Evolutionary conservation across 768 basidiomycete species (phyloP).

Genomic region (Tephrocybe rancida): DNA sequence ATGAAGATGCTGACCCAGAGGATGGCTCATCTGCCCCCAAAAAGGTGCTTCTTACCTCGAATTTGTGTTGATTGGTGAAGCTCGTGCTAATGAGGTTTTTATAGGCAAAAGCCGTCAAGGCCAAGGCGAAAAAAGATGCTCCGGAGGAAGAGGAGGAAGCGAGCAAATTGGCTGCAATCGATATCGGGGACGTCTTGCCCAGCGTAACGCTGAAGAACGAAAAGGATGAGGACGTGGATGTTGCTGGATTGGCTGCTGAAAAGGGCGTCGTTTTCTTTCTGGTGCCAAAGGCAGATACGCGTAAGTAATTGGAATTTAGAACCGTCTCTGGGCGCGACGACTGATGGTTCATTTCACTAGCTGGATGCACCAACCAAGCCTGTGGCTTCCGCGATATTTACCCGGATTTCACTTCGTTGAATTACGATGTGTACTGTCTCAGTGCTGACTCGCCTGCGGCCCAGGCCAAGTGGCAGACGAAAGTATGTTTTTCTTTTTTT

Average conservation of each 20-base stretch:
- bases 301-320: constrained; percentile 44
- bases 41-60: constrained; percentile 31
- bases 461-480: constrained; percentile 85
- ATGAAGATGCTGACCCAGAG: constrained; percentile 30
- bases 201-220: constrained; percentile 81
- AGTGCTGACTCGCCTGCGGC: constrained; percentile 77
- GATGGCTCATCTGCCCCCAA: constrained; percentile 37
- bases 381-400: constrained; percentile 89
- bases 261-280: constrained; percentile 82
- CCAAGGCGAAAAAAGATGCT: constrained; percentile 22
- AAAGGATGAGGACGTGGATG: constrained; percentile 76
- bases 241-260: constrained; percentile 63
- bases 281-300: constrained; percentile 85
- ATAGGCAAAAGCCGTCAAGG: constrained; percentile 37
- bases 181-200: constrained; percentile 78
- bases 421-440: constrained; percentile 82
- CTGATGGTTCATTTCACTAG: constrained; percentile 32
- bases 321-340: not conserved
- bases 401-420: constrained; percentile 67
- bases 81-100: constrained; percentile 13
- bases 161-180: constrained; percentile 41
- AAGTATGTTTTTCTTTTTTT: constrained; percentile 46
- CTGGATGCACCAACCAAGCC: constrained; percentile 91
- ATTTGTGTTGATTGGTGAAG: not conserved
- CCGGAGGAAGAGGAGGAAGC: constrained; percentile 22